Percentiles rank a stretch among this genome's conserved stretches.
Evolutionary conservation across 768 basidiomycete genomes (phyloP).

Genomic region (Kwoniella shandongensis): DNA sequence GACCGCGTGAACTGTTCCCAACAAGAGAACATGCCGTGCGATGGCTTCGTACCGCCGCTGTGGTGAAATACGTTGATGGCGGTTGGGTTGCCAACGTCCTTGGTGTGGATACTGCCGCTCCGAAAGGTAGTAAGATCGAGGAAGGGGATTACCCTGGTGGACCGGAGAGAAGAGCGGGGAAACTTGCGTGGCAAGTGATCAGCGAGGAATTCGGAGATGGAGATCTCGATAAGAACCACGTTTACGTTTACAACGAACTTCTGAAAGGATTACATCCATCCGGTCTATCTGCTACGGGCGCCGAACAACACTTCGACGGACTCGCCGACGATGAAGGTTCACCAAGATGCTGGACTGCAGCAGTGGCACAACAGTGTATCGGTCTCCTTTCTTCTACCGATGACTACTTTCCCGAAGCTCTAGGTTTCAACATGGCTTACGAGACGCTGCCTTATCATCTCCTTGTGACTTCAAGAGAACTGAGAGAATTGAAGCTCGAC

Average conservation of each 20-base stretch:
- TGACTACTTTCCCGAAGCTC: constrained; percentile 46
- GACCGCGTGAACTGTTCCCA: constrained; percentile 43
- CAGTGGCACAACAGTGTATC: constrained; percentile 47
- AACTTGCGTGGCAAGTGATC: constrained; percentile 50
- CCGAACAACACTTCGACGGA: constrained; percentile 35
- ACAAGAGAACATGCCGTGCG: constrained; percentile 30
- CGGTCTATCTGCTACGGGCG: constrained; percentile 19
- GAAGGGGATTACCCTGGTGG: neutral
- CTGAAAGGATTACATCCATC: constrained; percentile 11
- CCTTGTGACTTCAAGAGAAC: constrained; percentile 40
- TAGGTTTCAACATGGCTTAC: constrained; percentile 52
- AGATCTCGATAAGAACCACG: constrained; percentile 46
- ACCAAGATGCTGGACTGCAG: constrained; percentile 47
- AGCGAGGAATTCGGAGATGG: constrained; percentile 50
- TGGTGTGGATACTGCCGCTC: constrained; percentile 17
- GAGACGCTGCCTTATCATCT: constrained; percentile 48
- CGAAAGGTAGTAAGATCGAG: neutral
- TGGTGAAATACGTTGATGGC: constrained; percentile 51
- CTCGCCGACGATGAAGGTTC: constrained; percentile 33
- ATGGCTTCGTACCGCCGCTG: constrained; percentile 40
- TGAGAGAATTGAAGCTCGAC: constrained; percentile 44
- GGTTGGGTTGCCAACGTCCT: constrained; percentile 38
- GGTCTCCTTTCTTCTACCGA: constrained; percentile 33
- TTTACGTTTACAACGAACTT: constrained; percentile 40
- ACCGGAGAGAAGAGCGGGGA: constrained; percentile 29